Percentiles rank a stretch among this genome's conserved stretches.
Conservation (phyloP, 768 basidiomycete genomes). For the Roridomyces roridus region DNA sequence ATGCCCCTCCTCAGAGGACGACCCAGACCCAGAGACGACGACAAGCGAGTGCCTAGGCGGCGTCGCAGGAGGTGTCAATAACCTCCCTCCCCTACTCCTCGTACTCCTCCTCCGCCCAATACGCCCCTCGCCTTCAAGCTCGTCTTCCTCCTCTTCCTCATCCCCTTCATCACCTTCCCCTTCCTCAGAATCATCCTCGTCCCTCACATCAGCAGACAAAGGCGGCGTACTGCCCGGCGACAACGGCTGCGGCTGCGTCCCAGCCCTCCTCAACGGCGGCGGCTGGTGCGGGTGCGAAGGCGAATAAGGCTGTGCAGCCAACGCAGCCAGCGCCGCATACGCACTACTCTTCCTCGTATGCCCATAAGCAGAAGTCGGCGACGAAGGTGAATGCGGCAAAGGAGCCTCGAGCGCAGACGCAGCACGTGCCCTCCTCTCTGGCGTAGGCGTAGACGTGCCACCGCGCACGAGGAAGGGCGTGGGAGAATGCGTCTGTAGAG, state of each 20-base stretch:
- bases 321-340: conserved; percentile 24
- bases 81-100: conserved; percentile 5
- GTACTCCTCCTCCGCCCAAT: conserved; percentile 11
- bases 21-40: conserved; percentile 30
- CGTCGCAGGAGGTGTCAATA: conserved; percentile 34
- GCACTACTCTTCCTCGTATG: conserved; percentile 27
- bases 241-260: not conserved
- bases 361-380: not conserved
- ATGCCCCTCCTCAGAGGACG: no score
- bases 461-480: no score
- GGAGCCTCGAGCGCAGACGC: no score
- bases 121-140: conserved; percentile 19
- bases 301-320: conserved; percentile 1
- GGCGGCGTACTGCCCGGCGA: conserved; percentile 27
- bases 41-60: conserved; percentile 31
- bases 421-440: no score
- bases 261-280: not conserved
- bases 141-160: conserved; percentile 26
- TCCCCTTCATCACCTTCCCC: conserved; percentile 16
- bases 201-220: conserved; percentile 15
- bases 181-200: not conserved
- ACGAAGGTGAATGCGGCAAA: no score
- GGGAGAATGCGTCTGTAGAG: no score
- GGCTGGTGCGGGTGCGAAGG: not conserved
- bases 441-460: no score